Percentiles rank a stretch among this genome's conserved stretches.
These are phyloP conservation scores for Magnaporthiopsis incrustans DNA, from an alignment of 2,329 filamentous ascomycete species.

Conservation along the genomic window DNA sequence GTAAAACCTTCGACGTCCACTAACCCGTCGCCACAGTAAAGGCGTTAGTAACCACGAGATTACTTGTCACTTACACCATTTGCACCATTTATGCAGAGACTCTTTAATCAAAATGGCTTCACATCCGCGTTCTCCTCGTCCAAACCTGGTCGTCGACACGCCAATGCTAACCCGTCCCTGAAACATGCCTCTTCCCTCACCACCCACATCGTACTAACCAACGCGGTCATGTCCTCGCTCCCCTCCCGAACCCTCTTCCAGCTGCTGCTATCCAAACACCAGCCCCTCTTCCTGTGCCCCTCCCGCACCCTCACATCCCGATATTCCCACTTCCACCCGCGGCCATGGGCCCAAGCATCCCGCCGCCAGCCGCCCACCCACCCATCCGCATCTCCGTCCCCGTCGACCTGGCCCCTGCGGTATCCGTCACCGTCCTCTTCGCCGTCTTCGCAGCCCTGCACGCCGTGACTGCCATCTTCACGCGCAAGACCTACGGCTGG, in stretches of 20 bases:
- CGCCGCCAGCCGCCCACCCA: constrained; percentile 18
- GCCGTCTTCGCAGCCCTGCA: constrained; percentile 16
- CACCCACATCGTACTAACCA: neutral
- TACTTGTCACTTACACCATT: too few relatives aligned
- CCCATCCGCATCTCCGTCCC: constrained; percentile 19
- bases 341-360: constrained; percentile 14
- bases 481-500: constrained; percentile 20
- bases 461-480: constrained; percentile 15
- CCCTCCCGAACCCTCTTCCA: neutral
- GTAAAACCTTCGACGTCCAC: neutral
- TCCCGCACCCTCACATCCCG: neutral
- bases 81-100: neutral
- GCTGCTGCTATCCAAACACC: neutral
- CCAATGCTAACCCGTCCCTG: neutral
- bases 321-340: too few relatives aligned
- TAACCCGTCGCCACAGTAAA: neutral
- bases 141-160: neutral
- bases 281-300: neutral
- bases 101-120: neutral
- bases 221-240: neutral
- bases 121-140: neutral
- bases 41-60: neutral
- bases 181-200: neutral
- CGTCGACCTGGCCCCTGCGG: constrained; percentile 18
- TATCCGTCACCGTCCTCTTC: constrained; percentile 19